These are phyloP conservation scores for Mucor sp. DNA, from an alignment of 371 early-diverging fungal species.

Conservation along the genomic window DNA sequence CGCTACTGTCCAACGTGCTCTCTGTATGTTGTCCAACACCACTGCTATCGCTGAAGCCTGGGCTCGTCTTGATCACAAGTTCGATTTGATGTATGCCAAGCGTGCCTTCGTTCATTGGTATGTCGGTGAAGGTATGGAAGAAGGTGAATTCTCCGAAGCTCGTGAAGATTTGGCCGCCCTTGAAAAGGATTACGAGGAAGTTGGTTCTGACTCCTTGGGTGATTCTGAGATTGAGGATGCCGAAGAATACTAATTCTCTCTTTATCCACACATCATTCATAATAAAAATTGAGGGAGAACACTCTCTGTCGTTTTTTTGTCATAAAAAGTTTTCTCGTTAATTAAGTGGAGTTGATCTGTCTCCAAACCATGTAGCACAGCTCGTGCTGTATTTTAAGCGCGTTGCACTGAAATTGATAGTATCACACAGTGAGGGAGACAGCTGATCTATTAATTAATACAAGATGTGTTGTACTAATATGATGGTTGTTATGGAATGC, in stretches of 20 bases:
- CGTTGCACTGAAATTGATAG: too few relatives aligned
- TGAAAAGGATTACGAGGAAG: slow-evolving; percentile 99
- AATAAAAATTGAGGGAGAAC: background rate
- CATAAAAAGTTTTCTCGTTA: background rate
- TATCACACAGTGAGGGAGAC: too few relatives aligned
- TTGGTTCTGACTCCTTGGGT: slow-evolving; percentile 83
- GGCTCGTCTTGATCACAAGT: slow-evolving; percentile 94
- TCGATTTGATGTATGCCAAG: slow-evolving; percentile 95
- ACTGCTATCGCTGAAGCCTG: slow-evolving; percentile 96
- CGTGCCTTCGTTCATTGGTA: slow-evolving; percentile 99
- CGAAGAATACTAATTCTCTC: slow-evolving; percentile 26
- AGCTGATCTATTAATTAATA: too few relatives aligned
- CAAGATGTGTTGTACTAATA: too few relatives aligned
- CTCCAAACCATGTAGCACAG: background rate
- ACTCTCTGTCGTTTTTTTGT: background rate
- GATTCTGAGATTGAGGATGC: slow-evolving; percentile 64
- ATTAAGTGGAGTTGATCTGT: background rate
- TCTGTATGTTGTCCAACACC: slow-evolving; percentile 94
- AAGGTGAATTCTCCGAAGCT: slow-evolving; percentile 99
- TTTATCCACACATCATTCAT: background rate
- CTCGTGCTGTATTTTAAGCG: background rate
- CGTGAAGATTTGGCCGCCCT: slow-evolving; percentile 99
- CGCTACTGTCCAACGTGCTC: slow-evolving; percentile 89
- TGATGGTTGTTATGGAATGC: too few relatives aligned
- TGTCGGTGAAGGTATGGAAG: slow-evolving; percentile 89